Conservation (phyloP, 495 filamentous ascomycete species). For the Penicillium herquei region DNA sequence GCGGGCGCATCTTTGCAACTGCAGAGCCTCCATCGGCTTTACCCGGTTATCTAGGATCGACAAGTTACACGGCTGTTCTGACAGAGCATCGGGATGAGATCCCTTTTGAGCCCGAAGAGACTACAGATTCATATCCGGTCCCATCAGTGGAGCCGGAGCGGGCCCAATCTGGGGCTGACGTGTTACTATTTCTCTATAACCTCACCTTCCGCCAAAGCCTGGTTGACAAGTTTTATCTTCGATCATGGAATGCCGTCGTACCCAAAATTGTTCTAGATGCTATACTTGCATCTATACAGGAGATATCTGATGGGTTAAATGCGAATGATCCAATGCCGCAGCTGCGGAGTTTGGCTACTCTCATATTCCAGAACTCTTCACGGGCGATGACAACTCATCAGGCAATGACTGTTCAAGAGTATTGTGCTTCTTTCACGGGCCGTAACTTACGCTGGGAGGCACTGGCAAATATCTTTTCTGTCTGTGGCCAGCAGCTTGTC, state of each 20-base stretch:
- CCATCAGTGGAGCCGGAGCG: conserved; percentile 29
- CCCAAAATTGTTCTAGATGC: conserved; percentile 26
- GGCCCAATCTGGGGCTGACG: conserved; percentile 40
- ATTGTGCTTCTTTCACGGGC: conserved; percentile 46
- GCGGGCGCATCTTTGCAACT: conserved; percentile 20
- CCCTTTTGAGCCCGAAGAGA: conserved; percentile 36
- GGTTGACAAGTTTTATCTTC: conserved; percentile 25
- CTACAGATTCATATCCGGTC: conserved; percentile 26
- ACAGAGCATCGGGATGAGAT: conserved; percentile 39
- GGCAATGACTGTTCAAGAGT: conserved; percentile 36
- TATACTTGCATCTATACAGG: conserved; percentile 26
- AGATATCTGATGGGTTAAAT: conserved; percentile 27
- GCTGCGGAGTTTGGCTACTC: conserved; percentile 27
- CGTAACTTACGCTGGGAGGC: conserved; percentile 59
- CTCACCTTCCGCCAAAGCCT: conserved; percentile 23
- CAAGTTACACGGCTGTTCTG: conserved; percentile 49
- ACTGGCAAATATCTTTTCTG: conserved; percentile 51
- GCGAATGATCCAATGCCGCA: conserved; percentile 24
- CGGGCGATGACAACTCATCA: conserved; percentile 24
- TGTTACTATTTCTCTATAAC: conserved; percentile 43
- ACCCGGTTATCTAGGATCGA: conserved; percentile 50
- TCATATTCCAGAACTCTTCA: conserved; percentile 36
- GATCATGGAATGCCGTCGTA: conserved; percentile 20
- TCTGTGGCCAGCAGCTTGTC: conserved; percentile 43
- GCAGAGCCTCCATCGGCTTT: conserved; percentile 27